A percentile compares a stretch with the other conserved stretches of the same genome.
Conservation (phyloP, 2,329 filamentous ascomycete genomes). For the Leptographium wingfieldii region DNA sequence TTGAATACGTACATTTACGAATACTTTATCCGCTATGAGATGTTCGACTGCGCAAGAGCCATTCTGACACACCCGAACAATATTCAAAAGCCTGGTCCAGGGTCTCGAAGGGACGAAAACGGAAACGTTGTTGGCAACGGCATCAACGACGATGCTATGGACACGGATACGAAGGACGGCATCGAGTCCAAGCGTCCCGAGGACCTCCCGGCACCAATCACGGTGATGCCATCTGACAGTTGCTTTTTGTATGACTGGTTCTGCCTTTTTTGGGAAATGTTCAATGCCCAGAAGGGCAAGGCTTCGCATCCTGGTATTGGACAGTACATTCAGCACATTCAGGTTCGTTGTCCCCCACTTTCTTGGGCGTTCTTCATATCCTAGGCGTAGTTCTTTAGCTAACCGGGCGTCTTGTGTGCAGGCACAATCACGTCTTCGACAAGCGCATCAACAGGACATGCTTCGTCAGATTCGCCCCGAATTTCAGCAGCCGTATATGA, state of each 20-base stretch:
- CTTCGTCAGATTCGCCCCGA: conserved; percentile 59
- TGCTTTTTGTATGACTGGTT: conserved; percentile 98
- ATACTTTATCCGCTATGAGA: conserved; percentile 75
- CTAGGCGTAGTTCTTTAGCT: background rate
- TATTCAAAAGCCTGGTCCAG: conserved; percentile 56
- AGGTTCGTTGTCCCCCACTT: conserved; percentile 42
- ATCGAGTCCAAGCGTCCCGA: conserved; percentile 61
- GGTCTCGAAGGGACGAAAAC: conserved; percentile 53
- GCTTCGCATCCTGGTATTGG: conserved; percentile 50
- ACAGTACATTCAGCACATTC: conserved; percentile 70
- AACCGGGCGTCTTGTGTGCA: conserved; percentile 16
- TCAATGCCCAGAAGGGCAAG: conserved; percentile 65
- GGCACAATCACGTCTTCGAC: conserved; percentile 59
- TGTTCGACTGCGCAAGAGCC: conserved; percentile 71
- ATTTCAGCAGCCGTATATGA: conserved; percentile 46
- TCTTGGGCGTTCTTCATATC: conserved; percentile 1
- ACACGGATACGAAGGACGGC: conserved; percentile 72
- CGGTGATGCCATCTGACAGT: conserved; percentile 53
- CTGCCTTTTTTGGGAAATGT: conserved; percentile 94
- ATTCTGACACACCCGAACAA: conserved; percentile 58
- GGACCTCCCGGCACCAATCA: conserved; percentile 64
- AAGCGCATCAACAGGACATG: conserved; percentile 66
- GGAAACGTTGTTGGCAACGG: conserved; percentile 56
- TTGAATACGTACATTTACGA: conserved; percentile 87
- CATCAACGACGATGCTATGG: conserved; percentile 62